phyloP scores from a whole-genome alignment of 257 asterid genomes.

The Rhazya stricta region DNA sequence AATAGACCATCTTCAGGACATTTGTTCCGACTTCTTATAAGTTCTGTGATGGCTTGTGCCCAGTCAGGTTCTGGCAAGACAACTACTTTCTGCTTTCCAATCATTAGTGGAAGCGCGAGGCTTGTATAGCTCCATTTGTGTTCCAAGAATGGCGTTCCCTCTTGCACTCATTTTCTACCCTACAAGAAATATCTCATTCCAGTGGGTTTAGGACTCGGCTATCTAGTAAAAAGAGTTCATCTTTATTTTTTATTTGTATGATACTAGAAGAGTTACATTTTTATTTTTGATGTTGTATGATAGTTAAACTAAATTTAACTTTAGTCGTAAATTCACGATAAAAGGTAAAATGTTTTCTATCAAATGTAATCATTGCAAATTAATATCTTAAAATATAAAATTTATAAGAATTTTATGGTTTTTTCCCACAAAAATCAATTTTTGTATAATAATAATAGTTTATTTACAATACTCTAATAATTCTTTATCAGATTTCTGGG shows the following conservation, averaged over 20 bases:
- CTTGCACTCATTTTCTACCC: constrained; percentile 30
- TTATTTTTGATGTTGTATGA: neutral
- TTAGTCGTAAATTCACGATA: constrained; percentile 38
- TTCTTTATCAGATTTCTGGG: too few relatives aligned
- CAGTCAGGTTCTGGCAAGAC: constrained; percentile 46
- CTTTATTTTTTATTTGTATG: too few relatives aligned
- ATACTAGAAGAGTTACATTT: too few relatives aligned
- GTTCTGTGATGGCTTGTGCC: constrained; percentile 30
- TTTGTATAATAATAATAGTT: too few relatives aligned
- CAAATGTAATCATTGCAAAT: too few relatives aligned
- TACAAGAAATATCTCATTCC: constrained; percentile 29
- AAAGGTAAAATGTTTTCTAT: constrained; percentile 41
- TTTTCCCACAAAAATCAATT: too few relatives aligned
- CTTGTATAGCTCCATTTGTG: constrained; percentile 18
- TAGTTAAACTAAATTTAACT: too few relatives aligned
- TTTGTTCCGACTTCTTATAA: constrained; percentile 34
- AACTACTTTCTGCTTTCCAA: constrained; percentile 46
- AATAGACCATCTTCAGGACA: constrained; percentile 46
- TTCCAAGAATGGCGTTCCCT: constrained; percentile 25
- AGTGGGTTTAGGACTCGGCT: constrained; percentile 20
- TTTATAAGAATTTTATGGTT: too few relatives aligned
- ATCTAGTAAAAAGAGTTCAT: neutral
- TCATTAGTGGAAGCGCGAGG: constrained; percentile 46
- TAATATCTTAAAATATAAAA: too few relatives aligned
- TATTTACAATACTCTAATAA: too few relatives aligned